Base-by-base conservation (phyloP, 1,284 basidiomycete genomes). In the Fomitopsis betulina region DNA sequence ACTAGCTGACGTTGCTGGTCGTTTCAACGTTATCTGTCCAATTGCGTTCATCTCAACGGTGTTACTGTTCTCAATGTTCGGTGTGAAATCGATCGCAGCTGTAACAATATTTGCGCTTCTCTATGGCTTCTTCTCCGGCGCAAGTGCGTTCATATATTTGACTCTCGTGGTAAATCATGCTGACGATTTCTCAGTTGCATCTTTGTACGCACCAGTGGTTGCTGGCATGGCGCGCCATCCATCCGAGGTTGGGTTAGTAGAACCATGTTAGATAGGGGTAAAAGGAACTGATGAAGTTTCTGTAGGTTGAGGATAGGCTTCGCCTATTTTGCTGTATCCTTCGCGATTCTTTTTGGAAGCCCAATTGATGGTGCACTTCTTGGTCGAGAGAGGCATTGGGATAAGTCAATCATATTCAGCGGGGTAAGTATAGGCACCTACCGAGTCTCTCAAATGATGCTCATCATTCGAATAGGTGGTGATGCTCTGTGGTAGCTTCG, bases 11-110 rank as follows among this genome's bases (percentile, higher is more conserved):
- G 10, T 40, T 25, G 43, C 57, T 15, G 67, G 67, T 9, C 40
- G 54, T 3, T 57, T 66, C 56, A 69, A 66, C 54, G 35, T 61
- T 15, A 53, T 66, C 8, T 49, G 62, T 10, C 49, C 57, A 15
- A 52, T 57, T 10, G 32, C 57, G 7, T 21, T 58, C 25, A 40
- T 37, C 21, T 47, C 55, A 10, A 63, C 57, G 3, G 53, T 54
- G 1, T 54, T 68, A 25, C 52, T 68, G 0, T 62, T 68, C 43
- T 58, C 60, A 8, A 53, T 68, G 50, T 61, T 68, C 25, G 67
- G 63, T 15, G 55, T 63, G 5, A 56, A 32, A 2, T 58, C 19
- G n/a, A 52, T 43, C 17, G 62, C 55, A 0, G 63, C 62, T 19
- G 57, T 60, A 21, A 51, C 63, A 8, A 54, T 62, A n/a, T 62